Evolutionary conservation across 768 basidiomycete species (phyloP).

Genomic region (Xerocomus spinulosus): DNA sequence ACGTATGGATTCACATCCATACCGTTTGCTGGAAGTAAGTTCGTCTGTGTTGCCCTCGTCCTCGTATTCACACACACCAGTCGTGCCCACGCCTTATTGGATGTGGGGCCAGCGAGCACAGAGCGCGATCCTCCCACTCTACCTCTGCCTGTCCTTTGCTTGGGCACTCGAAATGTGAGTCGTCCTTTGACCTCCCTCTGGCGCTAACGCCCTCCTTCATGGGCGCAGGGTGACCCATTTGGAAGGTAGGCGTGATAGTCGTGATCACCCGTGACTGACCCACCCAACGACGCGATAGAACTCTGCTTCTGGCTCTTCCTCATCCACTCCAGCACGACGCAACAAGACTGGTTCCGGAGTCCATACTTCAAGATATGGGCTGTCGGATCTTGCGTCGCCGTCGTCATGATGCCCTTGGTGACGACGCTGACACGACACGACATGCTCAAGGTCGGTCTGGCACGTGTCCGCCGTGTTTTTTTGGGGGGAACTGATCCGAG

Average conservation of each 20-base stretch:
- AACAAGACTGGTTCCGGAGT: slow-evolving; percentile 76
- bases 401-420: slow-evolving; percentile 66
- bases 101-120: slow-evolving; percentile 48
- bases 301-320: slow-evolving; percentile 88
- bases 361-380: slow-evolving; percentile 73
- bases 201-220: neutral
- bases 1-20: slow-evolving; percentile 52
- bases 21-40: slow-evolving; percentile 42
- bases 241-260: slow-evolving; percentile 48
- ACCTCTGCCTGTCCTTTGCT: slow-evolving; percentile 55
- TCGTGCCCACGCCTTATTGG: slow-evolving; percentile 59
- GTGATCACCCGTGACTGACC: neutral
- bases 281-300: slow-evolving; percentile 40
- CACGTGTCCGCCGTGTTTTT: neutral
- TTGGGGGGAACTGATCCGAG: slow-evolving; percentile 8
- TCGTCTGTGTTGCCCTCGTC: neutral
- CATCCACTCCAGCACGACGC: slow-evolving; percentile 54
- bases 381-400: slow-evolving; percentile 54
- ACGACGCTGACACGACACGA: slow-evolving; percentile 59
- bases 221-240: slow-evolving; percentile 66
- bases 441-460: slow-evolving; percentile 48
- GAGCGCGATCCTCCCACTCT: slow-evolving; percentile 59
- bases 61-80: slow-evolving; percentile 30
- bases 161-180: slow-evolving; percentile 78
- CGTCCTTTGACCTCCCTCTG: neutral